Percentiles rank a stretch among this genome's conserved stretches.
Conservation (phyloP, 371 early-diverging fungal genomes). For the Syncephalastrum monosporum region DNA sequence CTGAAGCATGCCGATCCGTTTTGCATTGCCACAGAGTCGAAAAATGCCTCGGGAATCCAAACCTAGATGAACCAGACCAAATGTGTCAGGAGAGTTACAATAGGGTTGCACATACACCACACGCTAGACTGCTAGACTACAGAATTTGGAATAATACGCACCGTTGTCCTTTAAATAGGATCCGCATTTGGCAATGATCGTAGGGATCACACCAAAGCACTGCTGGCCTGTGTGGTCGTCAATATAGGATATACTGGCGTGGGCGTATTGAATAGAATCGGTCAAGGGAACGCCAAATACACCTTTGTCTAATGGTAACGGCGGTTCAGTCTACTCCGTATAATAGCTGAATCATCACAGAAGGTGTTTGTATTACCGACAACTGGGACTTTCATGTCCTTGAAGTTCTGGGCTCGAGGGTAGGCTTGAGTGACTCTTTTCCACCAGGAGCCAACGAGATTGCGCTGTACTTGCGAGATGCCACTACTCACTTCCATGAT, state of each 20-base stretch:
- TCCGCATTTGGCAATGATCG: constrained; percentile 53
- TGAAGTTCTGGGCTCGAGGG: constrained; percentile 30
- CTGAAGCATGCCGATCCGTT: constrained; percentile 51
- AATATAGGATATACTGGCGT: constrained; percentile 25
- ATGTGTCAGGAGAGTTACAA: too few species aligned
- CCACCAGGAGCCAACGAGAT: constrained; percentile 26
- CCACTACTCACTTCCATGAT: too few species aligned
- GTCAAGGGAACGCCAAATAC: constrained; percentile 27
- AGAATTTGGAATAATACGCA: constrained; percentile 5
- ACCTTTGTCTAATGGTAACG: constrained; percentile 20
- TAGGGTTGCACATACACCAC: not conserved
- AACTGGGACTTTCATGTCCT: constrained; percentile 31
- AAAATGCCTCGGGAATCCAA: constrained; percentile 24
- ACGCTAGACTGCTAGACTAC: not conserved
- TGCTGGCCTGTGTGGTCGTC: constrained; percentile 24
- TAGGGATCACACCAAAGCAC: constrained; percentile 44
- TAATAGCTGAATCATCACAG: not conserved
- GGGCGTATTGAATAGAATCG: constrained; percentile 29
- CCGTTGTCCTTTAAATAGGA: constrained; percentile 49
- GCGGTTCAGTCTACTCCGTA: not conserved
- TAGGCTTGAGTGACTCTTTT: constrained; percentile 33
- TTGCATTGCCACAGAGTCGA: constrained; percentile 35
- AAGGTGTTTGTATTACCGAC: constrained; percentile 21
- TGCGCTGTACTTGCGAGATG: too few species aligned
- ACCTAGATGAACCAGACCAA: constrained; percentile 8